Evolutionary conservation across 2,329 filamentous ascomycete genomes (phyloP).

Genomic region (Cladophialophora yegresii): DNA sequence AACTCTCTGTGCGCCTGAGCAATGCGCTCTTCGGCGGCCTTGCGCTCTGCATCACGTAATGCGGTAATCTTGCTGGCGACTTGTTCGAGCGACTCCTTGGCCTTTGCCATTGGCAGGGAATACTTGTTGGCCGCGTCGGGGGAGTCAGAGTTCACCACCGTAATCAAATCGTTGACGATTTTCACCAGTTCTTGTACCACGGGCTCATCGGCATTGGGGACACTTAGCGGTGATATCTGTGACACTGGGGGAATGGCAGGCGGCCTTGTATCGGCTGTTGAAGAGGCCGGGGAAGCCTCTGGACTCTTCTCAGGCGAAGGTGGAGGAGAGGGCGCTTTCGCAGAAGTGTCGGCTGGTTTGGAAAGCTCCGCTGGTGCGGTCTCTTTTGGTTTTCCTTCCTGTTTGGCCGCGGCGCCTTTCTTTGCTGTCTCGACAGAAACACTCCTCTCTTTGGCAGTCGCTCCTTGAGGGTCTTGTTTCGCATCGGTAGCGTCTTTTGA

Average conservation of each 20-base stretch:
- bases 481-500: constrained; percentile 24
- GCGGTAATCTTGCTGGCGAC: constrained; percentile 76
- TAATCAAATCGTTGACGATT: constrained; percentile 94
- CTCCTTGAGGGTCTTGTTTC: constrained; percentile 23
- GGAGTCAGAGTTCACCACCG: constrained; percentile 85
- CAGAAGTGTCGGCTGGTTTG: neutral
- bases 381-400: constrained; percentile 35
- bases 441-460: constrained; percentile 39
- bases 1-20: constrained; percentile 73
- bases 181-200: constrained; percentile 91
- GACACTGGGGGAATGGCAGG: constrained; percentile 53
- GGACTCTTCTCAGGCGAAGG: constrained; percentile 40
- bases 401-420: constrained; percentile 36
- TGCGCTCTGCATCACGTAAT: constrained; percentile 69
- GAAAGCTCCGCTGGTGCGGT: constrained; percentile 28
- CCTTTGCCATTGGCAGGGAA: constrained; percentile 74
- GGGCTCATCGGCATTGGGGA: constrained; percentile 76
- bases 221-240: constrained; percentile 74
- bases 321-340: constrained; percentile 41
- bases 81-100: constrained; percentile 77
- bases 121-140: constrained; percentile 64
- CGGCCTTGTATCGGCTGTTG: constrained; percentile 40
- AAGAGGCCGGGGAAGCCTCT: constrained; percentile 30
- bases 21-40: constrained; percentile 74
- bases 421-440: constrained; percentile 42